Conservation (phyloP, 2,329 filamentous ascomycete genomes). For the Amylocarpus encephaloides region DNA sequence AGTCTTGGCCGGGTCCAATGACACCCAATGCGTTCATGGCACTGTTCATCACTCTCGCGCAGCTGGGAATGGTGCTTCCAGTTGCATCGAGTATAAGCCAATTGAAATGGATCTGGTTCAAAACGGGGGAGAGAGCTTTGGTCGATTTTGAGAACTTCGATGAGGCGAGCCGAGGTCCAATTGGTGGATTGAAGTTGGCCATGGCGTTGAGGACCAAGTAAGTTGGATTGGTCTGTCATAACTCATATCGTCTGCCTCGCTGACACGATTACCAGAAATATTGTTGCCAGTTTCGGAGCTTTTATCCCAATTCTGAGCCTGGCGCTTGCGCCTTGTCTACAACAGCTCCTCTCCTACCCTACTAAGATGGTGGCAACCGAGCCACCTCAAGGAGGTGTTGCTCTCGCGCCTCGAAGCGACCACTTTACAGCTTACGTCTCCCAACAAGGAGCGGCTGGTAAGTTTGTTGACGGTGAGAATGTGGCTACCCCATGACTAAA, state of each 20-base stretch:
- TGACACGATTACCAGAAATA: background rate
- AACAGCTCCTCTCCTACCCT: background rate
- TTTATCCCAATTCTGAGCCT: constrained; percentile 15
- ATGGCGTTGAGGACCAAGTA: constrained; percentile 10
- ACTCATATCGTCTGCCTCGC: background rate
- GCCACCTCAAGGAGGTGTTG: background rate
- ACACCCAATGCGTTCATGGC: constrained; percentile 1
- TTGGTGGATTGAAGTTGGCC: constrained; percentile 28
- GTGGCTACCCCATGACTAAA: background rate
- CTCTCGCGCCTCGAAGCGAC: background rate
- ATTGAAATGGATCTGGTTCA: constrained; percentile 2
- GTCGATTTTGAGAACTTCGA: constrained; percentile 32
- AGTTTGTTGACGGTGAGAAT: background rate
- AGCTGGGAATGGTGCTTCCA: background rate
- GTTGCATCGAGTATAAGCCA: background rate
- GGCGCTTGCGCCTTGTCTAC: background rate
- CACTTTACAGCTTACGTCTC: background rate
- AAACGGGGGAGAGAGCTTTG: constrained; percentile 18
- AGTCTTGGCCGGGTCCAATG: background rate
- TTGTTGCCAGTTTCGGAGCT: constrained; percentile 25
- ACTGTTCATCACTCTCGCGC: background rate
- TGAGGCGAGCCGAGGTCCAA: constrained; percentile 31
- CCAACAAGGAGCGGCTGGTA: background rate
- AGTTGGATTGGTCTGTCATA: background rate
- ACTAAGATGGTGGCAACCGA: background rate